These are phyloP conservation scores for Candida andamanensis DNA, from an alignment of 805 yeast species.

Conservation along the genomic window DNA sequence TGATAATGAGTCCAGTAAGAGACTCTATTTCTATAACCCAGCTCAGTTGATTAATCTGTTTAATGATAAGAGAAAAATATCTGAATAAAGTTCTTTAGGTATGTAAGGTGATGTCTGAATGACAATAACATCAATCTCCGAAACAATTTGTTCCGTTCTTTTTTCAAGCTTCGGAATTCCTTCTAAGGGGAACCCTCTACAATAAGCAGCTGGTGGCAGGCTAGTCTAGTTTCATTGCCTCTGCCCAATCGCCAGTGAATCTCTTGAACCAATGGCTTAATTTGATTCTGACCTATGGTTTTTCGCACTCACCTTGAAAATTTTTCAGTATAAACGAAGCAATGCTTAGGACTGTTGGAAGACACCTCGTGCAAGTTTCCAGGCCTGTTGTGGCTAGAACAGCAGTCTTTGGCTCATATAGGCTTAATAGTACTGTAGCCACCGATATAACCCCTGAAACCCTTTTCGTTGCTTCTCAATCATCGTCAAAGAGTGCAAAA, in stretches of 20 bases:
- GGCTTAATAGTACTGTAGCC: not conserved
- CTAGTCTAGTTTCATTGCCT: not conserved
- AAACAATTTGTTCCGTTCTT: not conserved
- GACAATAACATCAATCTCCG: not conserved
- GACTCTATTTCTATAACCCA: conserved; percentile 30
- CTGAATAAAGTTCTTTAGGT: conserved; percentile 10
- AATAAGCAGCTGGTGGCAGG: not conserved
- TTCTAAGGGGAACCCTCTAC: too few species aligned
- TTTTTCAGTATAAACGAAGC: too few species aligned
- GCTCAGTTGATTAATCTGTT: conserved; percentile 40
- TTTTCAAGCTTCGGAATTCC: too few species aligned
- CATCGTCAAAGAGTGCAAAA: not conserved
- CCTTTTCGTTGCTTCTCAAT: not conserved
- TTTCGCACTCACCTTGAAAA: too few species aligned
- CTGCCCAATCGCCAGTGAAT: not conserved
- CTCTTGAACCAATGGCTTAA: not conserved
- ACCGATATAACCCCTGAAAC: not conserved
- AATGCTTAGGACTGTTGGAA: not conserved
- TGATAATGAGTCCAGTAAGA: conserved; percentile 39
- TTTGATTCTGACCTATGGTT: too few species aligned
- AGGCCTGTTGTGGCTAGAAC: not conserved
- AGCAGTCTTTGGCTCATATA: not conserved
- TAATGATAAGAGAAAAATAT: conserved; percentile 27
- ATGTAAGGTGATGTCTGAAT: conserved; percentile 1
- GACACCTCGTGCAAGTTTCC: not conserved